Conservation (phyloP, 768 basidiomycete species). For the Phallus indusiatus region DNA sequence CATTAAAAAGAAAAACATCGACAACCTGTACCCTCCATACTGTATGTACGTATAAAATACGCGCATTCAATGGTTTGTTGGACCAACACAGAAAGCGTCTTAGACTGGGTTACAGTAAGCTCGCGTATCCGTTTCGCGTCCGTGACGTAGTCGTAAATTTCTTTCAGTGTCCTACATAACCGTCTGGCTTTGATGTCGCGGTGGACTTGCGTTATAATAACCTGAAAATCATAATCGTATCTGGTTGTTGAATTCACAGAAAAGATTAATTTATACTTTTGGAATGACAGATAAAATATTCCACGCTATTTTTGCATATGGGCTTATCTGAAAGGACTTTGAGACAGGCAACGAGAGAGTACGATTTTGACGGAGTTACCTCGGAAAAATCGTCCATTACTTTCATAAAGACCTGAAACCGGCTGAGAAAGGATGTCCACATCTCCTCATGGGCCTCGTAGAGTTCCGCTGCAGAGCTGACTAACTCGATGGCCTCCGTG, state of each 20-base stretch:
- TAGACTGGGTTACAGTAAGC: background rate
- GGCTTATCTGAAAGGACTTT: background rate
- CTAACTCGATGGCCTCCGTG: too few relatives aligned
- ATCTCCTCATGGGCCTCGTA: background rate
- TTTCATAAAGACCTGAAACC: background rate
- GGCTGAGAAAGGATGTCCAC: background rate
- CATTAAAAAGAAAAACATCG: background rate
- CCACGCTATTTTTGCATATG: background rate
- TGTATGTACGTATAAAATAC: conserved; percentile 22
- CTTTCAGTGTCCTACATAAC: background rate
- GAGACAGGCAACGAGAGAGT: background rate
- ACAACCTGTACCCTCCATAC: conserved; percentile 10
- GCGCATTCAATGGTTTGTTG: conserved; percentile 22
- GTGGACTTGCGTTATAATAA: background rate
- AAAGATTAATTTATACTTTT: background rate
- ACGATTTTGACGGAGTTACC: background rate
- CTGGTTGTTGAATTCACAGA: background rate
- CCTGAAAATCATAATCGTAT: background rate
- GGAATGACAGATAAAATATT: background rate
- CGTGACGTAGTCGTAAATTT: background rate
- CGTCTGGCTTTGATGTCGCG: background rate
- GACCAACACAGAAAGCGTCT: conserved; percentile 5
- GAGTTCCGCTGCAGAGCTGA: background rate
- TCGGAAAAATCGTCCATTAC: background rate
- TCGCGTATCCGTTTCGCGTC: background rate